Evolutionary conservation across 768 basidiomycete species (phyloP).

Genomic region (Gyrodon lividus): DNA sequence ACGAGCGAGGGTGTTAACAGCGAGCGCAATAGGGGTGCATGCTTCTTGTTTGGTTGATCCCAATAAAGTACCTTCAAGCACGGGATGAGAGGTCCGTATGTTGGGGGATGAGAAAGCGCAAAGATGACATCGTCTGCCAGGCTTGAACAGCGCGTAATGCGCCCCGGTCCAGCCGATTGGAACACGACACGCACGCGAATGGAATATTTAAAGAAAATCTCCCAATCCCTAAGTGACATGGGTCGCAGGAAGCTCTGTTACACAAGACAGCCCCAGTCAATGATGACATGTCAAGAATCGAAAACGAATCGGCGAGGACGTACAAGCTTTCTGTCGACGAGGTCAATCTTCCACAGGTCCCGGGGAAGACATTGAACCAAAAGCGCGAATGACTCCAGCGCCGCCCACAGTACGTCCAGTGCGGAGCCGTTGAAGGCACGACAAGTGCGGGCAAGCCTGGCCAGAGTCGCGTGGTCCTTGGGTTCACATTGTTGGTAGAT

Average conservation of each 20-base stretch:
- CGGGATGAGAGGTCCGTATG: slow-evolving; percentile 20
- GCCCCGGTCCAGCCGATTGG: not conserved
- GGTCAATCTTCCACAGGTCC: slow-evolving; percentile 26
- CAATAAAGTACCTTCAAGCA: slow-evolving; percentile 21
- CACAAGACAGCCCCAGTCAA: slow-evolving; percentile 9
- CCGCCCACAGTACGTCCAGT: slow-evolving; percentile 26
- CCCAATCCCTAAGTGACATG: slow-evolving; percentile 29
- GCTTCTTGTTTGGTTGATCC: slow-evolving; percentile 11
- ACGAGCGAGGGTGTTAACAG: slow-evolving; percentile 23
- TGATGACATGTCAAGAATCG: not conserved
- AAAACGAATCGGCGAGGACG: not conserved
- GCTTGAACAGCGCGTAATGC: not conserved
- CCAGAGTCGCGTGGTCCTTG: slow-evolving; percentile 6
- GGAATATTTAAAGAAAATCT: slow-evolving; percentile 27
- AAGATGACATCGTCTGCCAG: slow-evolving; percentile 23
- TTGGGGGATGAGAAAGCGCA: slow-evolving; percentile 25
- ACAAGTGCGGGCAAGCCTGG: slow-evolving; percentile 27
- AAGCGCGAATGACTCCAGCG: slow-evolving; percentile 18
- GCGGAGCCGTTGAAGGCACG: slow-evolving; percentile 19
- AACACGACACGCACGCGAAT: slow-evolving; percentile 17
- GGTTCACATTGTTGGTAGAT: not conserved
- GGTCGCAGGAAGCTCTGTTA: slow-evolving; percentile 24
- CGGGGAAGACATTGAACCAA: slow-evolving; percentile 27
- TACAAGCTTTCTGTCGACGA: slow-evolving; percentile 9
- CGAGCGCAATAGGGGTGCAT: slow-evolving; percentile 19